Conservation (phyloP, 2,329 filamentous ascomycete species). For the Purpureocillium takamizusanense region DNA sequence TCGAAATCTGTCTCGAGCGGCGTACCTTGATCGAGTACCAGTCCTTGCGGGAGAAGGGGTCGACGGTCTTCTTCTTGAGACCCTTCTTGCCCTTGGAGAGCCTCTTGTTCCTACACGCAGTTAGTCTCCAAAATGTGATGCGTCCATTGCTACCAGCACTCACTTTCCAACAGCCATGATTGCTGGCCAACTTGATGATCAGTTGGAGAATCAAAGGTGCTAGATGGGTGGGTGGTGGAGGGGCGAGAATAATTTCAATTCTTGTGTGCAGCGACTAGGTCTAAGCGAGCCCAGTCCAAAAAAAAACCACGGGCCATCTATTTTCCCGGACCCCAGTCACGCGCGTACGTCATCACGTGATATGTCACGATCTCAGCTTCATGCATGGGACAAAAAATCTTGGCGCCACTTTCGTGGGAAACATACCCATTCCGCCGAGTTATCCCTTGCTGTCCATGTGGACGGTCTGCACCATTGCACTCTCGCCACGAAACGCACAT, state of each 20-base stretch:
- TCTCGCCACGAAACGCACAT: too few species aligned
- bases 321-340: conserved; percentile 13
- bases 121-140: conserved; percentile 11
- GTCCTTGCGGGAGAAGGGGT: conserved; percentile 98
- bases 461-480: too few species aligned
- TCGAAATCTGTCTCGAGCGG: background rate
- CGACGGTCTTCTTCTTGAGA: conserved; percentile 97
- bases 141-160: conserved; percentile 19
- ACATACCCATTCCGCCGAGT: too few species aligned
- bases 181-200: conserved; percentile 37
- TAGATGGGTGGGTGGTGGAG: conserved; percentile 29
- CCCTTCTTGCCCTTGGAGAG: conserved; percentile 99
- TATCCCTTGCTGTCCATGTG: too few species aligned
- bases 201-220: conserved; percentile 33
- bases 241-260: conserved; percentile 30
- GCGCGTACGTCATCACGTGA: background rate
- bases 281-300: conserved; percentile 25
- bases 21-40: conserved; percentile 95
- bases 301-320: conserved; percentile 8
- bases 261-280: conserved; percentile 29
- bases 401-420: too few species aligned
- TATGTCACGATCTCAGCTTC: too few species aligned
- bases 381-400: too few species aligned
- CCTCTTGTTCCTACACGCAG: conserved; percentile 81
- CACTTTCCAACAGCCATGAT: conserved; percentile 55